A percentile compares a stretch with the other conserved stretches of the same genome.
Evolutionary conservation across 257 asterid species (phyloP).

Genomic region (Capsicum chinense): DNA sequence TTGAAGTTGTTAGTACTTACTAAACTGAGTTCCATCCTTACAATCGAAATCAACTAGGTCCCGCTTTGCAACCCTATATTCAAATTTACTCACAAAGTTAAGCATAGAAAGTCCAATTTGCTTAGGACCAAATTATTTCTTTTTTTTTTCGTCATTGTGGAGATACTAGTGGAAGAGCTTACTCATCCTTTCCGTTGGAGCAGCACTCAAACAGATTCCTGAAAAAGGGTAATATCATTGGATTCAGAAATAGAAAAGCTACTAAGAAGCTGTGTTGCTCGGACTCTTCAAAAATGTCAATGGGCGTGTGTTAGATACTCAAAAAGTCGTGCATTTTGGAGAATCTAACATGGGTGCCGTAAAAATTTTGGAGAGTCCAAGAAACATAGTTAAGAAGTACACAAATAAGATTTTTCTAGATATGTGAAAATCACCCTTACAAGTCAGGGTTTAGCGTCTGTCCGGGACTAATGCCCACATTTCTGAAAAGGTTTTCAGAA

Average conservation of each 20-base stretch:
- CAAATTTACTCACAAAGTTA: background rate
- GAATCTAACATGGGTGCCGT: too few relatives aligned
- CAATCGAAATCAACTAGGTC: conserved; percentile 22
- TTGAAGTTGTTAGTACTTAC: conserved; percentile 24
- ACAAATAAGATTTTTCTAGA: background rate
- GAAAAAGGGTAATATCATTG: background rate
- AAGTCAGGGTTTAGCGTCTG: background rate
- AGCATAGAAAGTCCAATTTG: background rate
- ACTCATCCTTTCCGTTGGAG: background rate
- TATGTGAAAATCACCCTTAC: conserved; percentile 5
- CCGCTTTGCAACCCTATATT: conserved; percentile 21
- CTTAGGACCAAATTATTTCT: background rate
- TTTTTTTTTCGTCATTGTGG: background rate
- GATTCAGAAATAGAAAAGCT: background rate
- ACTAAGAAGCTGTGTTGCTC: background rate
- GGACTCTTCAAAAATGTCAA: too few relatives aligned
- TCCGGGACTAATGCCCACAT: background rate
- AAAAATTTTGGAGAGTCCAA: too few relatives aligned
- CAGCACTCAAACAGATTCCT: conserved; percentile 30
- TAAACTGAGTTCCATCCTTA: background rate
- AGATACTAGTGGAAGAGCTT: background rate
- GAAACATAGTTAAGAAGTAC: background rate
- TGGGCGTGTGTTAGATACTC: too few relatives aligned
- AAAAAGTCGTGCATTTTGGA: too few relatives aligned
- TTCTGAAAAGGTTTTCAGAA: conserved; percentile 34